These are phyloP conservation scores for Veloporphyrellus conicus DNA, from an alignment of 1,284 basidiomycete genomes.

Conservation along the genomic window DNA sequence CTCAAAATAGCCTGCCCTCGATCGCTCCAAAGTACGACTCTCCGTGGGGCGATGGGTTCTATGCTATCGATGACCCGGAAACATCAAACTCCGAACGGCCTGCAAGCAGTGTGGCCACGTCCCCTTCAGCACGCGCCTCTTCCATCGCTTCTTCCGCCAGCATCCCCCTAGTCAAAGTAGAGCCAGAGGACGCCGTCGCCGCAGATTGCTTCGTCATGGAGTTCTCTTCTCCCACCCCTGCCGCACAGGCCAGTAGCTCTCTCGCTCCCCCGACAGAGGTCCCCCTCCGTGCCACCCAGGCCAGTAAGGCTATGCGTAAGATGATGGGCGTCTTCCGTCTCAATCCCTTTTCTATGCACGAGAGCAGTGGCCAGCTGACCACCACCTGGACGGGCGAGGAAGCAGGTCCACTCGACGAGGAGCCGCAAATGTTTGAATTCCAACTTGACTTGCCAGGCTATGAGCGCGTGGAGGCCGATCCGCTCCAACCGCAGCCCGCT, in stretches of 20 bases:
- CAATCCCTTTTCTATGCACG: slow-evolving; percentile 70
- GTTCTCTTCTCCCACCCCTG: slow-evolving; percentile 30
- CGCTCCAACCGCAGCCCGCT: slow-evolving; percentile 15
- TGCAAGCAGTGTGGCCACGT: slow-evolving; percentile 33
- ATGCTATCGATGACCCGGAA: slow-evolving; percentile 33
- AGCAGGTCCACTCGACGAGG: slow-evolving; percentile 52
- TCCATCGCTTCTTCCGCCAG: slow-evolving; percentile 31
- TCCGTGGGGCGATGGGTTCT: slow-evolving; percentile 32
- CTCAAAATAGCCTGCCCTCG: slow-evolving; percentile 18
- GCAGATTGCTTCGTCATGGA: slow-evolving; percentile 38
- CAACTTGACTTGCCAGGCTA: slow-evolving; percentile 44
- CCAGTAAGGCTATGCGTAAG: slow-evolving; percentile 57
- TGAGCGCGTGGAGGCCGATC: slow-evolving; percentile 21
- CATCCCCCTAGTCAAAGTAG: slow-evolving; percentile 29
- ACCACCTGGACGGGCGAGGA: slow-evolving; percentile 42
- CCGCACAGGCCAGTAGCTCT: slow-evolving; percentile 34
- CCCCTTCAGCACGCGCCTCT: slow-evolving; percentile 35
- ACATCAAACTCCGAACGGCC: slow-evolving; percentile 35
- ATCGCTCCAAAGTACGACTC: slow-evolving; percentile 22
- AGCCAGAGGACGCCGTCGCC: slow-evolving; percentile 27
- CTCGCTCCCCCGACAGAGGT: slow-evolving; percentile 59
- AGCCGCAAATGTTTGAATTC: slow-evolving; percentile 59
- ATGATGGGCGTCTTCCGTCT: slow-evolving; percentile 75
- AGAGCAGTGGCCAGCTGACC: slow-evolving; percentile 38
- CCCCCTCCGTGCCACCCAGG: slow-evolving; percentile 68